Evolutionary conservation across 345 rosid species (phyloP), one percentile per base, ranked within the genome.

Genomic region (Atalantia buxifolia): DNA sequence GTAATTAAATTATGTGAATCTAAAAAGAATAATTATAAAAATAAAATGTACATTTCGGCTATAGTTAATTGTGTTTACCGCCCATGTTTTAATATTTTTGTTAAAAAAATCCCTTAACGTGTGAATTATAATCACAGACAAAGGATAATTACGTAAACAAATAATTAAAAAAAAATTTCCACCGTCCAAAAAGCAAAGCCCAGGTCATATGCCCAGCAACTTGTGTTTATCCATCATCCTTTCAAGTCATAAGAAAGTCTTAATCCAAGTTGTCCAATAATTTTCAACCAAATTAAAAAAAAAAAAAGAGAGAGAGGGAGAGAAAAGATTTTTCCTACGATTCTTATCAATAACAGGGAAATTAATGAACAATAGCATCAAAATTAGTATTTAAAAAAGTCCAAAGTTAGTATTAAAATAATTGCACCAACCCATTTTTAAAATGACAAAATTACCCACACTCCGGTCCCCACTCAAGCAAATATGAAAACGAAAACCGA

Each of bases 381-480:
- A 19, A 12, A 14, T 28, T 71, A 28, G 9, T 18, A 18, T 53
- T 45, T 10, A 3, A 45, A 45, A 45, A 0, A 0, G 57, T 53
- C 57, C 0, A 73, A 59, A 73, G 48, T 72, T 33, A 5, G 48
- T 25, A 18, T 5, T 28, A 24, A 38, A 73, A 61, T 45, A 62
- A 28, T 63, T 8, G 48, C 62, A 12, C 14, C 0, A n/a, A 3
- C 10, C 25, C 22, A n/a, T 68, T 21, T 9, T 0, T 0, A 0
- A 14, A 77, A 72, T 62, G 68, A 77, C 81, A 13, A 31, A 0
- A 77, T 25, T 81, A 67, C 66, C 84, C 84, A 77, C 75, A 9
- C 9, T 2, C 19, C 48, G 22, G 13, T 36, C 72, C 55, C 69
- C 57, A 7, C 38, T 13, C 10, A 16, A 4, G 38, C 48, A 33